phyloP scores from a whole-genome alignment of 129 eudicot species.

The Chrysanthemum lavandulifolium region DNA sequence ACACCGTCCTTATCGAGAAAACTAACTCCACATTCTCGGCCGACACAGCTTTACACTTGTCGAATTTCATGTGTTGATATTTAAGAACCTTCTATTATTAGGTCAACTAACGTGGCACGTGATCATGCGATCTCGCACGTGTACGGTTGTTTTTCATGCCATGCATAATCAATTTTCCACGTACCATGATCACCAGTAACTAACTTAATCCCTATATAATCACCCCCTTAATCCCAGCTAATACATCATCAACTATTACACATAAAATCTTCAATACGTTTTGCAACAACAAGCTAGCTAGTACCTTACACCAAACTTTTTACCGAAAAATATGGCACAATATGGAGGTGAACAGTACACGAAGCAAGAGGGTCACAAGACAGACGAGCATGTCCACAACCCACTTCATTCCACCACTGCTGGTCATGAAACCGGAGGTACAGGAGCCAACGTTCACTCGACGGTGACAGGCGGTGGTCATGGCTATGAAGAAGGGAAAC shows the following conservation, averaged over 20 bases:
- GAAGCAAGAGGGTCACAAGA: conserved; percentile 19
- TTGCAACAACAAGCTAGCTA: not conserved
- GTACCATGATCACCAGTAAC: not conserved
- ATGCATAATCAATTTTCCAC: conserved; percentile 20
- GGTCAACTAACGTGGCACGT: conserved; percentile 17
- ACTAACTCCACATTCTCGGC: conserved; percentile 18
- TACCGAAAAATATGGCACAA: conserved; percentile 24
- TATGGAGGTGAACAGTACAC: conserved; percentile 28
- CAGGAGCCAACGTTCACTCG: not conserved
- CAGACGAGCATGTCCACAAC: conserved; percentile 17
- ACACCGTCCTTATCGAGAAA: not conserved
- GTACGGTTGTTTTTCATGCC: conserved; percentile 33
- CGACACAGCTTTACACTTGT: conserved; percentile 31
- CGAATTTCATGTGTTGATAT: not conserved
- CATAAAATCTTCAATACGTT: not conserved
- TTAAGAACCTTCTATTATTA: not conserved
- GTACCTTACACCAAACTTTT: not conserved
- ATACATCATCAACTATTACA: conserved; percentile 24
- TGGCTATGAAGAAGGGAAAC: conserved; percentile 28
- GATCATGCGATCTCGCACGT: conserved; percentile 22
- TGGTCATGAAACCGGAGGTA: conserved; percentile 17
- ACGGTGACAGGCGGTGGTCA: conserved; percentile 5
- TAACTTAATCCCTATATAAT: conserved; percentile 16
- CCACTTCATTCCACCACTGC: conserved; percentile 25
- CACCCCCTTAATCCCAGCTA: conserved; percentile 16